phyloP scores from a whole-genome alignment of 2,329 filamentous ascomycete genomes.

The Penicillium sp. region DNA sequence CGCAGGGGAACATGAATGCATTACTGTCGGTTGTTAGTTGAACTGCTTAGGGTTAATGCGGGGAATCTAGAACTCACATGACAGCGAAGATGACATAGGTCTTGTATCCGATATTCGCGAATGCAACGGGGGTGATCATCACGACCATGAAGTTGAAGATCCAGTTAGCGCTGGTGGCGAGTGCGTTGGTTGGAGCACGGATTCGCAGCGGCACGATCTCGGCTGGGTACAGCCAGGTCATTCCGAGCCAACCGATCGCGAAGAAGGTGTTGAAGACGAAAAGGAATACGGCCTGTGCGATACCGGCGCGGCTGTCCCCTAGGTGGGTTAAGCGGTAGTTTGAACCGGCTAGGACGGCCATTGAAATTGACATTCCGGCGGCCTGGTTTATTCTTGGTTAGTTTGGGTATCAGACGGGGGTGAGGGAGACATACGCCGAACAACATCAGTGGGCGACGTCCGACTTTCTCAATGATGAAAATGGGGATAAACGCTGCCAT shows the following conservation, averaged over 20 bases:
- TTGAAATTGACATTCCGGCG: conserved; percentile 51
- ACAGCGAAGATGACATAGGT: conserved; percentile 44
- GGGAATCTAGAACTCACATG: conserved; percentile 28
- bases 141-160: conserved; percentile 55
- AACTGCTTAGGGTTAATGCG: neutral
- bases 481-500: conserved; percentile 41
- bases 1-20: conserved; percentile 45
- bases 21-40: conserved; percentile 30
- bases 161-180: conserved; percentile 51
- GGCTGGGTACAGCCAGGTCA: conserved; percentile 55
- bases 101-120: conserved; percentile 46
- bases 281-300: conserved; percentile 45
- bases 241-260: conserved; percentile 53
- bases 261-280: conserved; percentile 57
- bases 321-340: conserved; percentile 25
- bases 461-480: conserved; percentile 41
- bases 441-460: conserved; percentile 60
- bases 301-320: conserved; percentile 31
- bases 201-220: conserved; percentile 49
- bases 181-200: conserved; percentile 53
- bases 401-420: neutral
- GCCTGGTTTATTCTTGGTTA: conserved; percentile 19
- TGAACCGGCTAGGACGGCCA: conserved; percentile 48
- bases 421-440: conserved; percentile 42
- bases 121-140: conserved; percentile 55